A percentile compares a stretch with the other conserved stretches of the same genome.
phyloP scores from a whole-genome alignment of 2,329 filamentous ascomycete species.

The Paradendryphiella salina region DNA sequence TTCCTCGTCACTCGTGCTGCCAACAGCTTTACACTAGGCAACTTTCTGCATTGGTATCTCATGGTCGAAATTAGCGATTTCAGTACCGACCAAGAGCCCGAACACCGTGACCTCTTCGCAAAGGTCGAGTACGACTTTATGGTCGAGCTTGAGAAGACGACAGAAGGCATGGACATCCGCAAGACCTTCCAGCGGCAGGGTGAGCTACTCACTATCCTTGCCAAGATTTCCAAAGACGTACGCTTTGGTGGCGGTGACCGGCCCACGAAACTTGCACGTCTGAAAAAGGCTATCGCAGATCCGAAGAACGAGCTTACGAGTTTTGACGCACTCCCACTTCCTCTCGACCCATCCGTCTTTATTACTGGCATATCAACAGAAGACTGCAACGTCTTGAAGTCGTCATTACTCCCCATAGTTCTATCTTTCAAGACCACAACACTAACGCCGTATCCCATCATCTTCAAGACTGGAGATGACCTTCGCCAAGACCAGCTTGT shows the following conservation, averaged over 20 bases:
- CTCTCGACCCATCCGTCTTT: conserved; percentile 80
- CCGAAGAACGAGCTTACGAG: conserved; percentile 83
- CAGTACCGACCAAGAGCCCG: conserved; percentile 72
- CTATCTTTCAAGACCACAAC: conserved; percentile 83
- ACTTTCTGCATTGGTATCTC: conserved; percentile 96
- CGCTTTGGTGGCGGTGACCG: conserved; percentile 78
- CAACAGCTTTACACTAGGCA: conserved; percentile 86
- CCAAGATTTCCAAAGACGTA: conserved; percentile 86
- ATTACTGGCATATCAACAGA: conserved; percentile 81
- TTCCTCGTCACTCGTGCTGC: conserved; percentile 89
- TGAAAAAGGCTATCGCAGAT: conserved; percentile 83
- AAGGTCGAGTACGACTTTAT: conserved; percentile 97
- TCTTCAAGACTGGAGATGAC: conserved; percentile 98
- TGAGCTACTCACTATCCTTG: conserved; percentile 83
- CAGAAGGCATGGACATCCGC: conserved; percentile 71
- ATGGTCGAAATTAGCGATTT: conserved; percentile 95
- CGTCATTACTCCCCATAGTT: conserved; percentile 86
- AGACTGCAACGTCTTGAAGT: conserved; percentile 92
- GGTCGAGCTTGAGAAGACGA: conserved; percentile 74
- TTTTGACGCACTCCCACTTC: conserved; percentile 85
- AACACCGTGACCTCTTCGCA: conserved; percentile 82
- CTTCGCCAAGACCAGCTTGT: conserved; percentile 95
- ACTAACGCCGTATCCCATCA: conserved; percentile 80
- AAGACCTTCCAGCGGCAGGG: conserved; percentile 82
- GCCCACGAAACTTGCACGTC: conserved; percentile 75